Conservation (phyloP, 768 basidiomycete species). For the Lyophyllum decastes region DNA sequence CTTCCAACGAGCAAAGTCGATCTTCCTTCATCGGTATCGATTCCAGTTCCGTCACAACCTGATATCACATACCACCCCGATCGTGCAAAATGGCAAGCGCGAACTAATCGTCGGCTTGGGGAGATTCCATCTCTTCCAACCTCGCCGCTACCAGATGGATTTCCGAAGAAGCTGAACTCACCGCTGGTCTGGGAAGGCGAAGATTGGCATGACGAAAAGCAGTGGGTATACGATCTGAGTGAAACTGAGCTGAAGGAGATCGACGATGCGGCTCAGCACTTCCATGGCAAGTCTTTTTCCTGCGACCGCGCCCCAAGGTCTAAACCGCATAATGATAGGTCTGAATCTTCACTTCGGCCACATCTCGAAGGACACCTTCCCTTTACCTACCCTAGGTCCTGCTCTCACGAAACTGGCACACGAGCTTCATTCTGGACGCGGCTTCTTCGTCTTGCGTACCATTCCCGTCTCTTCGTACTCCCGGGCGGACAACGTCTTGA, state of each 20-base stretch:
- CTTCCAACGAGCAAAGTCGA: background rate
- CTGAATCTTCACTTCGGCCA: slow-evolving; percentile 28
- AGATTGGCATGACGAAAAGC: slow-evolving; percentile 39
- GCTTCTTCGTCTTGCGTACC: slow-evolving; percentile 26
- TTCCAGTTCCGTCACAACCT: slow-evolving; percentile 23
- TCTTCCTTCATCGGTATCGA: background rate
- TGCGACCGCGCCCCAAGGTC: background rate
- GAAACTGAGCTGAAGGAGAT: slow-evolving; percentile 36
- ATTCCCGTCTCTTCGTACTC: slow-evolving; percentile 24
- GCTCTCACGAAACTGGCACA: slow-evolving; percentile 17
- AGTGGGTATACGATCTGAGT: slow-evolving; percentile 40
- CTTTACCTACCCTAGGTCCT: slow-evolving; percentile 24
- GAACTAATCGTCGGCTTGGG: slow-evolving; percentile 35
- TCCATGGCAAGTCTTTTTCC: slow-evolving; percentile 22
- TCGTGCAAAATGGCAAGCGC: slow-evolving; percentile 36
- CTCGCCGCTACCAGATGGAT: slow-evolving; percentile 33
- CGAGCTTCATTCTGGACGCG: slow-evolving; percentile 23
- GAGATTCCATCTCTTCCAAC: slow-evolving; percentile 32
- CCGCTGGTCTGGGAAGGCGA: slow-evolving; percentile 45
- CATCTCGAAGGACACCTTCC: slow-evolving; percentile 26
- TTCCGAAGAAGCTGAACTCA: slow-evolving; percentile 34
- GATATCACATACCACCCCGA: slow-evolving; percentile 42
- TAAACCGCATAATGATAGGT: slow-evolving; percentile 16
- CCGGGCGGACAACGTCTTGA: slow-evolving; percentile 21
- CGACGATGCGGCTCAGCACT: slow-evolving; percentile 33